Conservation (phyloP, 345 rosid genomes). For the Eucalyptus pumila region DNA sequence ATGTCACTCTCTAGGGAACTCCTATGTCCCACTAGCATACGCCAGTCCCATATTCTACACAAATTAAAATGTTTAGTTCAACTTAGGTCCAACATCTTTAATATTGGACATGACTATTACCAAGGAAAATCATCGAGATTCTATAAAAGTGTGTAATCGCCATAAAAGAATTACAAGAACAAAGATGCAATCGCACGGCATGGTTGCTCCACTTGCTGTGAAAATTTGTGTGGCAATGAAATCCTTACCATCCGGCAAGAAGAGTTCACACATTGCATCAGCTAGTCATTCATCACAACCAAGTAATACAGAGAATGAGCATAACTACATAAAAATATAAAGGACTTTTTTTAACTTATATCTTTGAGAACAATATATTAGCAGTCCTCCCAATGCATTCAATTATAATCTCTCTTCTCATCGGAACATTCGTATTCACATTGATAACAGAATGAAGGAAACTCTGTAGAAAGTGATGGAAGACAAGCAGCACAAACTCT, state of each 20-base stretch:
- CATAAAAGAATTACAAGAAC: not conserved
- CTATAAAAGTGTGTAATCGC: too few relatives aligned
- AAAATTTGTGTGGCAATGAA: not conserved
- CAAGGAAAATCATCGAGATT: too few relatives aligned
- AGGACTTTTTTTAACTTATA: not conserved
- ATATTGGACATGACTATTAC: too few relatives aligned
- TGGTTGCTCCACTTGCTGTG: not conserved
- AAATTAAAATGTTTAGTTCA: too few relatives aligned
- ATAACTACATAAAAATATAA: not conserved
- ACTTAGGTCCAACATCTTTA: too few relatives aligned
- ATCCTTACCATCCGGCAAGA: not conserved
- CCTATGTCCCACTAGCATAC: too few relatives aligned
- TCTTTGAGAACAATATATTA: not conserved
- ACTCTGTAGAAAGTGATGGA: not conserved
- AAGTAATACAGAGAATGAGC: not conserved
- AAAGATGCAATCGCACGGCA: not conserved
- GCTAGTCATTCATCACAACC: not conserved
- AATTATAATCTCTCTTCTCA: too few relatives aligned
- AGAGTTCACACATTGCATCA: not conserved
- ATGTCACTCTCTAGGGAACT: too few relatives aligned
- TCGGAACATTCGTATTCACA: not conserved
- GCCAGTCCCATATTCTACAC: too few relatives aligned
- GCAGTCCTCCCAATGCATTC: not conserved
- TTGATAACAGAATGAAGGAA: not conserved
- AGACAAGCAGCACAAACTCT: not conserved